Evolutionary conservation across 73 alveolate species (phyloP), one percentile per base, ranked within the genome.

Genomic region (Loxodes magnus): DNA sequence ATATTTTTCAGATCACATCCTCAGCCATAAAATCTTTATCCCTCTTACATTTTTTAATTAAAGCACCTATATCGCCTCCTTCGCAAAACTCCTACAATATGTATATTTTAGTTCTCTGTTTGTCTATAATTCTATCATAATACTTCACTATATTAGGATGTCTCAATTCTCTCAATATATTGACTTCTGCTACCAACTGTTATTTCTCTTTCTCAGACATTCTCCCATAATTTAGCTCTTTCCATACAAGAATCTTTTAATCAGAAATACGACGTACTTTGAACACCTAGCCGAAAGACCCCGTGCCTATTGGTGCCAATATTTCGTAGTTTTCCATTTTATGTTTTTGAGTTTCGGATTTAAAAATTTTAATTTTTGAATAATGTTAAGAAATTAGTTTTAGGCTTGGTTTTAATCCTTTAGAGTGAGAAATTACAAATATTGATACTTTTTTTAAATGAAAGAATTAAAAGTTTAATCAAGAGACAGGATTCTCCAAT

Each of bases 21-120:
- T 92, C 98, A 12, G 79, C 68, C 10, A 92, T 52, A 26, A 35
- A 44, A 46, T 88, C 92, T 20, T 77, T 69, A 16, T 62, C 62
- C 39, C 66, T 62, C 69, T 80, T 73, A 27, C 80, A 68, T 27
- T 74, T 59, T 51, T 84, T 75, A 31, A 92, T 65, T 39, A 92
- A 64, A 38, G 70, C 66, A 14, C 81, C 87, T 52, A 88, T 50
- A 63, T 92, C 99, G 3, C 99, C 99, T 26, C 92, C 94, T 43
- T 77, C 96, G 49, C 99, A 88, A 65, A 75, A 82, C 68, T 92
- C 97, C 97, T 88, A 84, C 63, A 92, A 82, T 14, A 87, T 87
- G 39, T 54, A 85, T 4, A 87, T 72, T 56, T 84, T 84, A 9
- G 90, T 58, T 33, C 64, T 82, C 60, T 69, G 51, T 54, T 87